phyloP scores from a whole-genome alignment of 129 eudicot species.

The Chrysanthemum makinoi region DNA sequence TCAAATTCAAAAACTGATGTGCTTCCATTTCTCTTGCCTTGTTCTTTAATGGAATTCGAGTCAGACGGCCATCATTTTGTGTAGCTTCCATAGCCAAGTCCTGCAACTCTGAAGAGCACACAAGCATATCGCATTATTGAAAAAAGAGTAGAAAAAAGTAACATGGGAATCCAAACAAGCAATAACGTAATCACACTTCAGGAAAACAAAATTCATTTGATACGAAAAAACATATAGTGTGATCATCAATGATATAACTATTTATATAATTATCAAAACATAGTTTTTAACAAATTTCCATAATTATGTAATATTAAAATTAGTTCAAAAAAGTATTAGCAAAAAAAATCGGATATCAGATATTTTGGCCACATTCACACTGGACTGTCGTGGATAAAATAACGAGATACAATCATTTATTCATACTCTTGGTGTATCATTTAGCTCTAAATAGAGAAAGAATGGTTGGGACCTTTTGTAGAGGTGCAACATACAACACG shows the following conservation, averaged over 20 bases:
- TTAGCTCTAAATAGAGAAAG: neutral
- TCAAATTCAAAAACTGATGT: constrained; percentile 53
- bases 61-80: constrained; percentile 67
- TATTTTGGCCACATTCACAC: too few relatives aligned
- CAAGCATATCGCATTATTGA: neutral
- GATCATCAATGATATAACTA: too few relatives aligned
- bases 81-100: constrained; percentile 62
- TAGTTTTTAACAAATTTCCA: too few relatives aligned
- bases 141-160: too few relatives aligned
- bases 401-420: too few relatives aligned
- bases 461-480: constrained; percentile 46
- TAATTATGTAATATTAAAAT: too few relatives aligned
- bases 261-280: too few relatives aligned
- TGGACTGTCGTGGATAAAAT: too few relatives aligned
- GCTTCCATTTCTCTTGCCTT: constrained; percentile 57
- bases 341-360: too few relatives aligned
- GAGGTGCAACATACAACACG: constrained; percentile 67
- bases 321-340: too few relatives aligned
- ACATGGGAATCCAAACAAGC: too few relatives aligned
- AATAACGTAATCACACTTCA: neutral
- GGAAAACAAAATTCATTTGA: neutral
- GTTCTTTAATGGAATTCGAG: constrained; percentile 59
- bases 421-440: too few relatives aligned
- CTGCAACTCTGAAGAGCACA: constrained; percentile 48
- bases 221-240: neutral